Conservation (phyloP, 108 stramenopile species). For the Schizochytrium sp. region DNA sequence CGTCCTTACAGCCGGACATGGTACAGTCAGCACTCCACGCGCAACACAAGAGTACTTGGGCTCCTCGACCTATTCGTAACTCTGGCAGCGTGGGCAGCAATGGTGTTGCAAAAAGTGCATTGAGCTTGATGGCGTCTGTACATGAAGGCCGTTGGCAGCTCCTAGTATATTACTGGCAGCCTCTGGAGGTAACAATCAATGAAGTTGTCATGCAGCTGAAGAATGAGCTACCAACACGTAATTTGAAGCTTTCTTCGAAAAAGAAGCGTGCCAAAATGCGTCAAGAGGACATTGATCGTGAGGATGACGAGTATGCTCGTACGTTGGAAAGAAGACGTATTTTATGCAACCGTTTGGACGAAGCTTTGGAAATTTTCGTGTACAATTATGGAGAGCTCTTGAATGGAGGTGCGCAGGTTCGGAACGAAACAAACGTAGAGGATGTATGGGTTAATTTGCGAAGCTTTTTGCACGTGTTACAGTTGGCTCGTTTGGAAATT, state of each 20-base stretch:
- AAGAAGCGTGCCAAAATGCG: neutral
- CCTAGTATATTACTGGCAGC: slow-evolving; percentile 27
- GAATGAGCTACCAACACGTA: neutral
- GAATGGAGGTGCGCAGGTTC: neutral
- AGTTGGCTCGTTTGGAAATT: neutral
- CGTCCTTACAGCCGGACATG: neutral
- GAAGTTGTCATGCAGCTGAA: neutral
- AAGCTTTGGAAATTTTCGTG: neutral
- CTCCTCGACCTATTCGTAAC: neutral
- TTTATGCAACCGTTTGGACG: neutral
- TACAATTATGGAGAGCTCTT: neutral
- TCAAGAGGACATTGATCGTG: slow-evolving; percentile 26
- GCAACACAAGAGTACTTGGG: neutral
- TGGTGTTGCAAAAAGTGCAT: neutral
- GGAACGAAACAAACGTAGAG: neutral
- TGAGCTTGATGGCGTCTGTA: neutral
- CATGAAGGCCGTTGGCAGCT: neutral
- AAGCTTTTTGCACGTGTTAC: neutral
- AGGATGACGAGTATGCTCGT: slow-evolving; percentile 32
- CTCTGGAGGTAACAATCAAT: slow-evolving; percentile 1
- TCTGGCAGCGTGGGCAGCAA: neutral
- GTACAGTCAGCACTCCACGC: neutral
- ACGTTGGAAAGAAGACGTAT: neutral
- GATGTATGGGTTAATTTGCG: neutral
- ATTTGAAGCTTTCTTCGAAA: slow-evolving; percentile 6